Base-by-base conservation (phyloP, 2,329 filamentous ascomycete species). In the Verruconis gallopava region DNA sequence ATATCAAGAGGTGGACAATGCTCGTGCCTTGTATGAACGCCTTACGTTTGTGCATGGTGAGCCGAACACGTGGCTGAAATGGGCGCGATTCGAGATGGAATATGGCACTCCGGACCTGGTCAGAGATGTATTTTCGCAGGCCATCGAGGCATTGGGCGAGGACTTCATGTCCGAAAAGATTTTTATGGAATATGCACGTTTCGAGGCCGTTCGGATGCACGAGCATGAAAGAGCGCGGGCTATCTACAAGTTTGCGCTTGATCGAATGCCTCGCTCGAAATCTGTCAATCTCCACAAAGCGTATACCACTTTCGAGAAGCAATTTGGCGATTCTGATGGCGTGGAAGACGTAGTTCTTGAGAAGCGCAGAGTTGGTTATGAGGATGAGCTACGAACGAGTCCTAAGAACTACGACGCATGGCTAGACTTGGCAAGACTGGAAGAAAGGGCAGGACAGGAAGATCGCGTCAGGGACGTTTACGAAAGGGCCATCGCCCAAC, bases 291-390 rank as follows among this genome's bases (percentile, higher is more conserved):
- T 98, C 5, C 89, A 98, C 65, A 93, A 93, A 57, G 79, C 86
- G 12, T 98, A 96, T 59, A 96, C 89, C 0, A 89, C 84, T 0
- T 98, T 98, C 51, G 91, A 98, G 63, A 98, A 98, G 66, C 91
- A 98, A 54, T 98, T 85, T 56, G 91, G 91, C 48, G 88, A 96
- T 59, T 73, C 75, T 43, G 85, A 94, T 53, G 91, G 91, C 3
- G 85, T 98, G 2, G 89, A 96, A 54, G 85, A 96, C 57, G 88
- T 96, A 5, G 85, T 98, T 21, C 60, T 96, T n/a, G 86, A 86
- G 13, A 98, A 98, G 60, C 75, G 91, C 50, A 73, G 91, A 52
- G 81, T 93, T 14, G 78, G 91, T 48, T 98, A 98, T 61, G 91
- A 98, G 61, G 85, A 94, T 51, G 81, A 91, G 55, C 75, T 96